These are phyloP conservation scores for Spiraea crenata DNA, from an alignment of 331 rosid genomes.

Conservation along the genomic window DNA sequence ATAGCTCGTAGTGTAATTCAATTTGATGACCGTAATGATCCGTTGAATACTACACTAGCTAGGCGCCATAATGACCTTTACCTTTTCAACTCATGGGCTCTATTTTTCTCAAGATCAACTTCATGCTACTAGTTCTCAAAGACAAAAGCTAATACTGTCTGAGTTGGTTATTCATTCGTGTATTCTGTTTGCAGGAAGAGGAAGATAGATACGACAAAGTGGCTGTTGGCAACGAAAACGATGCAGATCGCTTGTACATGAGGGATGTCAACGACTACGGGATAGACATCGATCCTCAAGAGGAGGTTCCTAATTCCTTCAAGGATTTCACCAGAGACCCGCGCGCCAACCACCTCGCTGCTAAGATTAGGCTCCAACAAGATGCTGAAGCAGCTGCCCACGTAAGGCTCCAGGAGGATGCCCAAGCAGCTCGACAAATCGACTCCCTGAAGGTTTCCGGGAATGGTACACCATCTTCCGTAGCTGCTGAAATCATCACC, in stretches of 20 bases:
- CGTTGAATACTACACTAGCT: no score
- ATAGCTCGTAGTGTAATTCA: no score
- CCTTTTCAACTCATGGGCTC: neutral
- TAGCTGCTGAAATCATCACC: conserved; percentile 14
- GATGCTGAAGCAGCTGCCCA: conserved; percentile 72
- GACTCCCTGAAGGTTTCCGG: conserved; percentile 48
- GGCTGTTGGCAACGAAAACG: conserved; percentile 66
- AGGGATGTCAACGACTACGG: conserved; percentile 64
- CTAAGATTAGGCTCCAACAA: conserved; percentile 60
- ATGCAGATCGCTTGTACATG: conserved; percentile 66
- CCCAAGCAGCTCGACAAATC: conserved; percentile 48
- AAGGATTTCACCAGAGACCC: conserved; percentile 60
- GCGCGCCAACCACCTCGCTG: conserved; percentile 86
- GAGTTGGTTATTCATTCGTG: no score
- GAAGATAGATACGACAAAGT: conserved; percentile 83
- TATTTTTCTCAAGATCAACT: no score
- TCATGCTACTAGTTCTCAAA: no score
- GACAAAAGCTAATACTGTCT: no score
- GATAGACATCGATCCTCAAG: conserved; percentile 51
- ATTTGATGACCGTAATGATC: no score
- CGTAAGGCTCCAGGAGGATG: conserved; percentile 62
- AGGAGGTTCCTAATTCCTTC: conserved; percentile 50
- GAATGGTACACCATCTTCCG: conserved; percentile 23
- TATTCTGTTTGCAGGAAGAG: conserved; percentile 63
- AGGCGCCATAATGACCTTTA: no score